phyloP scores from a whole-genome alignment of 371 early-diverging fungal species.

The Apophysomyces trapeziformis region DNA sequence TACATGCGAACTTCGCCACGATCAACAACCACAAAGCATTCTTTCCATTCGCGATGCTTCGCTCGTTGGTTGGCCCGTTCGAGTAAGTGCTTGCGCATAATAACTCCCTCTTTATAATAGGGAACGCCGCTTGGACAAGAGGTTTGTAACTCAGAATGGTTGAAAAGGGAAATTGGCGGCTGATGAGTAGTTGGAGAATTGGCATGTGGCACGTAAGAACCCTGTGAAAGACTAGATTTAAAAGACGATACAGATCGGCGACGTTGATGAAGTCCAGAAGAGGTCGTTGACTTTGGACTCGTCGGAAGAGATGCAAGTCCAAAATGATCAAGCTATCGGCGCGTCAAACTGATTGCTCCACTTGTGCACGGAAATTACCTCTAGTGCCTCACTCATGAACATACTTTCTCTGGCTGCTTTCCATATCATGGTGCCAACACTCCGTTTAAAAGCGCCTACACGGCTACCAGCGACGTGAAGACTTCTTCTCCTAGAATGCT shows the following conservation, averaged over 20 bases:
- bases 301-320: slow-evolving; percentile 14
- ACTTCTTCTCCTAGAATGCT: slow-evolving; percentile 27
- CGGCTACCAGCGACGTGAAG: slow-evolving; percentile 30
- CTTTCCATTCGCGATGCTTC: slow-evolving; percentile 83
- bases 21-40: slow-evolving; percentile 76
- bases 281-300: slow-evolving; percentile 26
- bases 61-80: slow-evolving; percentile 80
- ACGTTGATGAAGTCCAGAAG: slow-evolving; percentile 16
- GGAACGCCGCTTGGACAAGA: slow-evolving; percentile 41
- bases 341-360: neutral
- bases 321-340: slow-evolving; percentile 9
- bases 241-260: slow-evolving; percentile 30
- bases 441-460: slow-evolving; percentile 38
- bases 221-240: slow-evolving; percentile 25
- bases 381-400: slow-evolving; percentile 23
- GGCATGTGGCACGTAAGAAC: slow-evolving; percentile 18
- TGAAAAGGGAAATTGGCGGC: slow-evolving; percentile 31
- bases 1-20: slow-evolving; percentile 83
- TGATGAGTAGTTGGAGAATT: slow-evolving; percentile 32
- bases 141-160: slow-evolving; percentile 28
- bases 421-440: slow-evolving; percentile 45
- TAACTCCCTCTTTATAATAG: slow-evolving; percentile 72
- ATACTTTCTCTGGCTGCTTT: slow-evolving; percentile 38
- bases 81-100: slow-evolving; percentile 84
- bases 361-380: slow-evolving; percentile 7